Evolutionary conservation across 768 basidiomycete genomes (phyloP).

Genomic region (Auriscalpium vulgare): DNA sequence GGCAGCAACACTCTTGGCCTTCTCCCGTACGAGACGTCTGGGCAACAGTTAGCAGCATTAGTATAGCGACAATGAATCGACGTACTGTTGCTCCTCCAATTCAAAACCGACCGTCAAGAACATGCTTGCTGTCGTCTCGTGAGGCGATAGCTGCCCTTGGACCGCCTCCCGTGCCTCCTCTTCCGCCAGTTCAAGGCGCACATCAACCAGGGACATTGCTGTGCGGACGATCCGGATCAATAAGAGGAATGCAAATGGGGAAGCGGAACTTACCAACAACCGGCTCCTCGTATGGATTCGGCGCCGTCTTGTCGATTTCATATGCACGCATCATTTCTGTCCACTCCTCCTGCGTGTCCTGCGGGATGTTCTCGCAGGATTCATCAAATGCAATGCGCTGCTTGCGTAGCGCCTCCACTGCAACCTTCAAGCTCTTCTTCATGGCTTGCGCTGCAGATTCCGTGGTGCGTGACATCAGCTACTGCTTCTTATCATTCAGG

Average conservation of each 20-base stretch:
- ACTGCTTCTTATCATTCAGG: background rate
- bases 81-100: background rate
- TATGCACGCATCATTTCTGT: background rate
- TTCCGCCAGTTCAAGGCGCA: background rate
- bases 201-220: background rate
- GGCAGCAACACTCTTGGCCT: background rate
- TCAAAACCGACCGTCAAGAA: background rate
- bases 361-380: background rate
- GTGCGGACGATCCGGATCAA: background rate
- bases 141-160: background rate
- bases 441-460: background rate
- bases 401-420: background rate
- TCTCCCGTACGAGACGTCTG: background rate
- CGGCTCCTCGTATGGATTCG: background rate
- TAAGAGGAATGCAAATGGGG: background rate
- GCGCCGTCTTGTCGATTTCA: background rate
- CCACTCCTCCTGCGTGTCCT: background rate
- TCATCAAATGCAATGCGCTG: background rate
- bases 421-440: background rate
- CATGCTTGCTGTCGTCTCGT: background rate
- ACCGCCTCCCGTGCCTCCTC: background rate
- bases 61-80: background rate
- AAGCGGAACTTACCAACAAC: background rate
- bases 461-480: too few relatives aligned
- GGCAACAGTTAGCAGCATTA: too few relatives aligned